phyloP scores from a whole-genome alignment of 1,139 yeast species.

The Yamadazyma oceani region DNA sequence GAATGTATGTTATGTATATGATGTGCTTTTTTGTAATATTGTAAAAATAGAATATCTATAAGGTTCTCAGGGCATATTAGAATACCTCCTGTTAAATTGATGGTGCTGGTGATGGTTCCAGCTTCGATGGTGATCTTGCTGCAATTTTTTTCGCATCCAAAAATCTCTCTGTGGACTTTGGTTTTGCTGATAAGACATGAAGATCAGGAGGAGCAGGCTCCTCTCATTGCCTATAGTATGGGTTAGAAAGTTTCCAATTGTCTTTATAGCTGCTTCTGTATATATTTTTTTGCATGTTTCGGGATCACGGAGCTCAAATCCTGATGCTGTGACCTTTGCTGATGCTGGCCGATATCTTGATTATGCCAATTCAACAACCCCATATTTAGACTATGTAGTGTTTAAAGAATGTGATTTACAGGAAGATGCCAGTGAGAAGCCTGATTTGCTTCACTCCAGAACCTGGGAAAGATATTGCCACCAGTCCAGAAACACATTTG shows the following conservation, averaged over 20 bases:
- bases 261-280: too few relatives aligned
- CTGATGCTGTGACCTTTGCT: neutral
- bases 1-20: too few relatives aligned
- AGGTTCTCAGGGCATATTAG: too few relatives aligned
- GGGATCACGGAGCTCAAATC: too few relatives aligned
- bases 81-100: too few relatives aligned
- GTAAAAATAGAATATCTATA: too few relatives aligned
- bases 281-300: too few relatives aligned
- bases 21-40: too few relatives aligned
- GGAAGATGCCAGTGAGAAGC: neutral
- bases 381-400: neutral
- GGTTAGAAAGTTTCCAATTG: too few relatives aligned
- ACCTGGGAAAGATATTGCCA: neutral
- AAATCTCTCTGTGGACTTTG: neutral
- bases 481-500: neutral
- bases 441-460: neutral
- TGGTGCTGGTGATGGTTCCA: too few relatives aligned
- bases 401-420: neutral
- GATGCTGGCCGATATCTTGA: neutral
- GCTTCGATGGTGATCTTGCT: too few relatives aligned
- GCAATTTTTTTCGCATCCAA: constrained; percentile 2
- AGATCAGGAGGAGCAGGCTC: neutral
- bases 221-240: too few relatives aligned
- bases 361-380: neutral
- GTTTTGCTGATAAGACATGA: neutral